A percentile compares a stretch with the other conserved stretches of the same genome.
Evolutionary conservation across 352 stramenopile species (phyloP).

Genomic region (Globisporangium megalacanthum): DNA sequence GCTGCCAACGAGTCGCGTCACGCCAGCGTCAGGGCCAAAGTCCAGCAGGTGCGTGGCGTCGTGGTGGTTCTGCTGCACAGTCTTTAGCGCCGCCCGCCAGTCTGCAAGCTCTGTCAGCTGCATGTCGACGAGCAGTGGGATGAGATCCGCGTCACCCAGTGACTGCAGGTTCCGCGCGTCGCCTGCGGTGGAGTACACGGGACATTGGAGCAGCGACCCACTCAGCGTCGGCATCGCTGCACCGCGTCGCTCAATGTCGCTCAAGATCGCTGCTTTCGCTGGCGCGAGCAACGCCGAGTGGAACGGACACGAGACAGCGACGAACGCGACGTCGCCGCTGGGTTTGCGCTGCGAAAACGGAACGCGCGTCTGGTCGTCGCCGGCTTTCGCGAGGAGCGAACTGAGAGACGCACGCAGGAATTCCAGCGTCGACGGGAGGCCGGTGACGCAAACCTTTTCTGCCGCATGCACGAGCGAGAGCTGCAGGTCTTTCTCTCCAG

Average conservation of each 20-base stretch:
- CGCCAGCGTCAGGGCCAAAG: conserved; percentile 64
- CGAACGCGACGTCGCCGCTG: conserved; percentile 41
- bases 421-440: conserved; percentile 45
- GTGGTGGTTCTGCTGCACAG: conserved; percentile 26
- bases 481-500: conserved; percentile 47
- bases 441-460: conserved; percentile 63
- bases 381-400: conserved; percentile 36
- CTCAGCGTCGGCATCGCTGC: conserved; percentile 24
- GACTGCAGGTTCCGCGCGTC: conserved; percentile 53
- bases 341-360: conserved; percentile 82
- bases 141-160: conserved; percentile 28
- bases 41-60: conserved; percentile 69
- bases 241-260: conserved; percentile 38
- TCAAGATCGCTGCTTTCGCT: conserved; percentile 38
- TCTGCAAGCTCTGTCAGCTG: conserved; percentile 59
- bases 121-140: conserved; percentile 50
- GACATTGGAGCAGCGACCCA: conserved; percentile 48
- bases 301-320: conserved; percentile 70
- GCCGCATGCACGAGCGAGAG: conserved; percentile 70
- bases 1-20: conserved; percentile 36
- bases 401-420: conserved; percentile 50
- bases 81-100: conserved; percentile 47
- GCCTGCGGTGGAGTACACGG: conserved; percentile 55
- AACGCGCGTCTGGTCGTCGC: conserved; percentile 65
- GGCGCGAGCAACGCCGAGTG: conserved; percentile 50